Base-by-base conservation (phyloP, 169 alveolate genomes). In the Cryptosporidium sp. region DNA sequence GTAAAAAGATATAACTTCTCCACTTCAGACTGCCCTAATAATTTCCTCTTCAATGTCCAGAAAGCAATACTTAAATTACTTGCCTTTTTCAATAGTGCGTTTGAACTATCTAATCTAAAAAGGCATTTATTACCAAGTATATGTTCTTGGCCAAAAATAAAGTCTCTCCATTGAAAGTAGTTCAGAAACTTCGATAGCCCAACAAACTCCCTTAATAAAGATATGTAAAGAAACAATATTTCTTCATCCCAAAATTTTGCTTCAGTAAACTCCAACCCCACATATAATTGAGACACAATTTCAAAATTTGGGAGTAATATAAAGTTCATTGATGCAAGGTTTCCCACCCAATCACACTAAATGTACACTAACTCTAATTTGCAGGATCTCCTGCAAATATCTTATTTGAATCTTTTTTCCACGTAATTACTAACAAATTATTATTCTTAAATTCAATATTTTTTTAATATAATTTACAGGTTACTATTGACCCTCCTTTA, bases 1-100 rank as follows among this genome's bases (percentile, higher is more conserved):
- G 71, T 37, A 18, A 74, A 74, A 10, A 55, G 52, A 58, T 74
- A 59, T 26, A 74, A 37, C 43, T 37, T 33, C 43, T 59, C 73
- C 35, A 74, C 18, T 26, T 74, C 71, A 3, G 16, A 50, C 10
- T 18, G 55, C 6, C 86, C 86, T 43, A 74, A 35, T 9, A 74
- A 23, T 21, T 70, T 74, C 29, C 26, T 74, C 55, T 74, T 74
- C 55, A 58, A 41, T 12, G 61, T 55, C 86, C 86, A 74, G 61
- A 74, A 74, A 21, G 70, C 86, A 31, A 21, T 1, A 58, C 86
- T 74, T 35, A 35, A 21, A 26, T 35, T 39, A 29, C 71, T 65
- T 10, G 71, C 71, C 37, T 55, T 55, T 26, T 55, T 26, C 37
- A 23, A 21, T 4, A 71, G 16, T 21, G 23, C 33, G 14, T 37